A percentile compares a stretch with the other conserved stretches of the same genome.
Evolutionary conservation across 164 flowering plant species (phyloP).

Genomic region (Tetrastigma voinierianum): DNA sequence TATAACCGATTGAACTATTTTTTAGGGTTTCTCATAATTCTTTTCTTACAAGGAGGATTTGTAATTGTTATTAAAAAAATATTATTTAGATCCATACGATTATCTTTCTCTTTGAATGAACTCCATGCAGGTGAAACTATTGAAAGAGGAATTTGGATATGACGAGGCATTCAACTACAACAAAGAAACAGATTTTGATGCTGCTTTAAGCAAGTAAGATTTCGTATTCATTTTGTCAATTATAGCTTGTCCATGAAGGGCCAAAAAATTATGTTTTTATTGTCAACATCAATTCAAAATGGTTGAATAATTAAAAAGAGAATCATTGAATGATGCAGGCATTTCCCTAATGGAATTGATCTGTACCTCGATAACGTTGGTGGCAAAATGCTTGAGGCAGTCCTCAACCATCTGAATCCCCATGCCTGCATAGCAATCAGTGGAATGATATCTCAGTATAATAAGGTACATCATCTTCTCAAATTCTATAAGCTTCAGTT

Average conservation of each 20-base stretch:
- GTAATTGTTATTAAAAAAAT: too few relatives aligned
- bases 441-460: slow-evolving; percentile 54
- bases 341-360: slow-evolving; percentile 53
- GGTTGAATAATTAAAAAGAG: too few relatives aligned
- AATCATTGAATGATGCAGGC: slow-evolving; percentile 18
- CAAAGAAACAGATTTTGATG: slow-evolving; percentile 33
- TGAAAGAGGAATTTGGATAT: slow-evolving; percentile 46
- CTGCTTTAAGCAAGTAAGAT: slow-evolving; percentile 36
- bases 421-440: slow-evolving; percentile 37
- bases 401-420: slow-evolving; percentile 33
- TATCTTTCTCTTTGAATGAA: neutral
- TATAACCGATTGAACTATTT: too few relatives aligned
- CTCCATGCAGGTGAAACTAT: slow-evolving; percentile 30
- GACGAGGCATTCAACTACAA: slow-evolving; percentile 54
- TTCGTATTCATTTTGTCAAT: too few relatives aligned
- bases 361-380: slow-evolving; percentile 49
- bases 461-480: slow-evolving; percentile 23
- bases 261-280: too few relatives aligned
- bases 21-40: neutral
- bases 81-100: too few relatives aligned
- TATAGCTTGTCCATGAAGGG: too few relatives aligned
- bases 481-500: neutral
- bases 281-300: too few relatives aligned
- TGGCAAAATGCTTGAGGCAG: slow-evolving; percentile 51
- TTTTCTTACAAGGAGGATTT: neutral